A percentile compares a stretch with the other conserved stretches of the same genome.
phyloP scores from a whole-genome alignment of 163 green algal genomes.

The Trebouxia gelatinosa region DNA sequence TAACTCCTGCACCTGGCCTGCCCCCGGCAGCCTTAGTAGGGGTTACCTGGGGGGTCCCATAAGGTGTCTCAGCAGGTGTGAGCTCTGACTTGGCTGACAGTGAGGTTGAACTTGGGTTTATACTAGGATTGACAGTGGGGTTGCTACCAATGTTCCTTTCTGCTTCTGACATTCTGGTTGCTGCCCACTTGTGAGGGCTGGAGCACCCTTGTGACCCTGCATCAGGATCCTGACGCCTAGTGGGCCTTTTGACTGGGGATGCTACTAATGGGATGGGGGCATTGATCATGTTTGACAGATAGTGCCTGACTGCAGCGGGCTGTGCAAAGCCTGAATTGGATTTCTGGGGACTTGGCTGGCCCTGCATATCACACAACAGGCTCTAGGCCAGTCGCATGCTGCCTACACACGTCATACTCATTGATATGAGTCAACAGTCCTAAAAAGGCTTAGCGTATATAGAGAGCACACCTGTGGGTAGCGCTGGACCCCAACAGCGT shows the following conservation, averaged over 20 bases:
- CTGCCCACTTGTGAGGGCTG: slow-evolving; percentile 11
- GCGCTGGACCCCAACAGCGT: too few relatives aligned
- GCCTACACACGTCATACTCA: too few relatives aligned
- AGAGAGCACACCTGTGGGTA: too few relatives aligned
- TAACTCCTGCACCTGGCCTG: slow-evolving; percentile 9
- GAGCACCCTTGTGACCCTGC: background rate
- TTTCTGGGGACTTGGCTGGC: slow-evolving; percentile 2
- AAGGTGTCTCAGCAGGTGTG: slow-evolving; percentile 7
- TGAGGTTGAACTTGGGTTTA: background rate
- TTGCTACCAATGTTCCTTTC: background rate
- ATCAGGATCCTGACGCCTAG: slow-evolving; percentile 11
- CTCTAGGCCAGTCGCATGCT: too few relatives aligned
- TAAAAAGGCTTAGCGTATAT: too few relatives aligned
- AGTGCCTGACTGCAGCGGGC: slow-evolving; percentile 20
- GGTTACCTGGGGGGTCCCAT: slow-evolving; percentile 11
- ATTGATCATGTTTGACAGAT: slow-evolving; percentile 29
- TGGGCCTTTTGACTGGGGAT: slow-evolving; percentile 27
- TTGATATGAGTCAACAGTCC: too few relatives aligned
- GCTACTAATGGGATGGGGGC: background rate
- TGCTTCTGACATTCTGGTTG: background rate
- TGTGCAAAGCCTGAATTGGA: slow-evolving; percentile 4
- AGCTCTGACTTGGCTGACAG: slow-evolving; percentile 20
- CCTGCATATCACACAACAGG: too few relatives aligned
- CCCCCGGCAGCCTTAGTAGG: background rate
- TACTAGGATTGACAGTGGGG: background rate